Base-by-base conservation (phyloP, 257 asterid genomes). In the Gentiana macrophylla region DNA sequence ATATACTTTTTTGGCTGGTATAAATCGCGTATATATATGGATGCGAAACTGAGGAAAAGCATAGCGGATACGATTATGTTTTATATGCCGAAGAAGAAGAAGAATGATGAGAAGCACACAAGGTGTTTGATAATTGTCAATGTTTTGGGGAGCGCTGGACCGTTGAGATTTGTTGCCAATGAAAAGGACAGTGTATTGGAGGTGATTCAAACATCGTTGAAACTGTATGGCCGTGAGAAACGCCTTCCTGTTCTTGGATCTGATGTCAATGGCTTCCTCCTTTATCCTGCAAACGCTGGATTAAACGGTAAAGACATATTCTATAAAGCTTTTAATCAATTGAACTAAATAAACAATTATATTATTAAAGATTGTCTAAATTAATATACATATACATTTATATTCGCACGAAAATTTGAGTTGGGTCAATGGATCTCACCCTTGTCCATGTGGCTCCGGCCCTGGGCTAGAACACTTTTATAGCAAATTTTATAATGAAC, bases 101-200 rank as follows among this genome's bases (percentile, higher is more conserved):
- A 24, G 32, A 15, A 35, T 49, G 46, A 41, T 41, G 46, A 41
- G 46, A 3, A 5, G 11, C 24, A 24, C 24, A 24, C 24, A 24
- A 24, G 24, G 24, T 24, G 24, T 24, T 72, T 84, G 79, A 70
- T 81, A n/a, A 70, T 34, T 0, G 54, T 82, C 5, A 79, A 73
- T 32, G 80, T 82, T 2, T 55, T 74, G 4, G 91, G 94, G 1
- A 82, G 93, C 57, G 49, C 86, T 2, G 95, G 94, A 11, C 84
- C 87, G 0, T 47, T 86, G 15, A 77, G 84, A 61, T 75, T 80
- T 24, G 67, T 86, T 0, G 94, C 70, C 37, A 73, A 60, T 3
- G 78, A 56, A 56, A 77, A 70, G 6, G 86, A 79, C 48, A 53
- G 37, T n/a, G 90, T 65, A 32, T 62, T 52, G 3, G 35, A 38